A percentile compares a stretch with the other conserved stretches of the same genome.
Evolutionary conservation across 306 rosid species (phyloP).

Genomic region (Lathyrus oleraceus): DNA sequence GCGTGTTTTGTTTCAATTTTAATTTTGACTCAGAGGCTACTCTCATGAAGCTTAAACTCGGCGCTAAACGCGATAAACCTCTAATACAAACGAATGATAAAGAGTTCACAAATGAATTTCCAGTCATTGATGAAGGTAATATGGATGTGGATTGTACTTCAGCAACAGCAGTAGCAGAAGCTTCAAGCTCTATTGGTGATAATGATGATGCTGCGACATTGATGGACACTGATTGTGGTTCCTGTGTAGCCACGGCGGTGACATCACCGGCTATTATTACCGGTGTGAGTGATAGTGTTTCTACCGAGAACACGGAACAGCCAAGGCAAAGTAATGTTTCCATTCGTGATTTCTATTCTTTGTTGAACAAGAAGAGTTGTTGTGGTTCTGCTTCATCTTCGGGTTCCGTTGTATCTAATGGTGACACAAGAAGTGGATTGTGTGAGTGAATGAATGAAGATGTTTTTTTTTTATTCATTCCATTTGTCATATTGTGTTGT

Average conservation of each 20-base stretch:
- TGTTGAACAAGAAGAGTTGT: conserved; percentile 24
- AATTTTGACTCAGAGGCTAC: conserved; percentile 67
- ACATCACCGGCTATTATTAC: background rate
- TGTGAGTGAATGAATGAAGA: conserved; percentile 29
- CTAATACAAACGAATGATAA: conserved; percentile 27
- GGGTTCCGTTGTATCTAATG: conserved; percentile 34
- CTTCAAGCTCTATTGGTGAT: conserved; percentile 33
- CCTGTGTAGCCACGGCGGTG: background rate
- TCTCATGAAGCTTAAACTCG: conserved; percentile 75
- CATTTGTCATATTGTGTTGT: conserved; percentile 16
- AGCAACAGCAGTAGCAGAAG: background rate
- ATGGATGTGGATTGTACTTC: conserved; percentile 27
- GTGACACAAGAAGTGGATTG: background rate
- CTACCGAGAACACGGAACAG: conserved; percentile 26
- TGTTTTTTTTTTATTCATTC: conserved; percentile 6
- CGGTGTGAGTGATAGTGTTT: conserved; percentile 19
- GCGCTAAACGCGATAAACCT: conserved; percentile 52
- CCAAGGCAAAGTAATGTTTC: conserved; percentile 38
- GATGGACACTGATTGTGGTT: conserved; percentile 50
- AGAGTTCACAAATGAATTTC: conserved; percentile 36
- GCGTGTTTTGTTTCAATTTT: background rate
- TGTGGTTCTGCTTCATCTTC: conserved; percentile 29
- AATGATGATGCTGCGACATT: conserved; percentile 33
- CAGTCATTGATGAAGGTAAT: conserved; percentile 39
- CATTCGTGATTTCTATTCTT: conserved; percentile 54